Base-by-base conservation (phyloP, 768 basidiomycete genomes). In the Russula earlei region DNA sequence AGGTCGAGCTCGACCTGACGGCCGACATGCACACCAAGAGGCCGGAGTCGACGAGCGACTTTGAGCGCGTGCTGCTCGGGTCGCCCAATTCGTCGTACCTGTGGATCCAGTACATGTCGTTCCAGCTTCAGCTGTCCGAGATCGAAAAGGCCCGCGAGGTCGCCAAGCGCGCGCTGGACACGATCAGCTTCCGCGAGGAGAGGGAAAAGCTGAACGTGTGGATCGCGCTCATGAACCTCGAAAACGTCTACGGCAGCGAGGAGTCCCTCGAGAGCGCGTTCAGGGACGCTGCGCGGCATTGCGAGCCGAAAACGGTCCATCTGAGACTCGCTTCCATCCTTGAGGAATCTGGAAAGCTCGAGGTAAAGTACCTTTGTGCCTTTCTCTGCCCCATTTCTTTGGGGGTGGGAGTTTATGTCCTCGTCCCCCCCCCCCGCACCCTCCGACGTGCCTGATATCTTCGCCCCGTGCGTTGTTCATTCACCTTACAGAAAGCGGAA, bases 91-190 rank as follows among this genome's bases (percentile, higher is more conserved):
- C 94, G 7, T 98, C 96, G 0, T 96, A 87, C 71, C 78, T 98
- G 33, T 99, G 96, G 96, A 85, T 99, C 56, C 94, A 97, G 69
- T 99, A 93, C 69, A 98, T 99, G 92, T 95, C 96, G 9, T 95
- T 97, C 81, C 91, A 94, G 65, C 75, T 98, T 11, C 92, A 92
- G 62, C 79, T 99, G n/a, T 91, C 94, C 29, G 95, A 99, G 71
- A 75, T 96, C 53, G 94, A 93, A 64, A 96, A 94, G 70, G 96
- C 95, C 14, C 80, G 92, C 42, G 84, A 87, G 67, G 84, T 93
- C 49, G 94, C 84, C 45, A 79, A 81, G 51, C 82, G 90, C 22
- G 95, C 93, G 5, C 75, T 97, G 43, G 75, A 80, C 58, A 85
- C 85, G 11, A 98, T 99, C 71, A 87, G 78, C 66, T 97, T 95